Evolutionary conservation across 2,329 filamentous ascomycete species (phyloP), one percentile per base, ranked within the genome.

Genomic region (Alternaria alternata): DNA sequence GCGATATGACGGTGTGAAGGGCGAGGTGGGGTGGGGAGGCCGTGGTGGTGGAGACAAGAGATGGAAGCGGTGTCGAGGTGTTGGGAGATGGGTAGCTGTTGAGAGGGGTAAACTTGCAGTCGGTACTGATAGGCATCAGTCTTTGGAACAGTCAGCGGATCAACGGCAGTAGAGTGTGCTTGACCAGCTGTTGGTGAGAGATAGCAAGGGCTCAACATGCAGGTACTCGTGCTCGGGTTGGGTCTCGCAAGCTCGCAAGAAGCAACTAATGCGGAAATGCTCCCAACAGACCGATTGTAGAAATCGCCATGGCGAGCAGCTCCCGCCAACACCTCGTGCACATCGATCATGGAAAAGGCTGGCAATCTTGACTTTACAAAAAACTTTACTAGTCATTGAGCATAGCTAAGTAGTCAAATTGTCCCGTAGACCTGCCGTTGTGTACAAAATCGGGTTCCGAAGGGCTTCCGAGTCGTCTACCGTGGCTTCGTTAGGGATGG

Each of bases 211-310:
- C 57, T 64, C 66, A 66, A 66, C 62, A 51, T 59, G 57, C 61
- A 52, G 36, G 26, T 60, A 48, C 32, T 55, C 51, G 62, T 49
- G 54, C 49, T 58, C 44, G 38, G 51, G 48, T 57, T 58, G 65
- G 64, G 36, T 42, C 61, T 68, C 65, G 63, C 66, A 68, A 65
- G 52, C 61, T 68, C 65, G 63, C 66, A 68, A 65, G 51, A 54
- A 54, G 54, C 48, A 59, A 65, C 66, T 69, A 69, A 68, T 70
- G 59, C 65, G 63, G 68, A 52, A 66, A 61, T 44, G 32, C 34
- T 64, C 68, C 63, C 68, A 70, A 70, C 68, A 68, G 32, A 24
- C 41, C 46, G 42, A 20, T 43, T 57, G 36, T 18, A 53, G 44
- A 24, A 44, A 18, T 38, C 41, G 52, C 56, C 43, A 53, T 54